Conservation (phyloP, 352 stramenopile genomes). For the Peronospora tabacina region DNA sequence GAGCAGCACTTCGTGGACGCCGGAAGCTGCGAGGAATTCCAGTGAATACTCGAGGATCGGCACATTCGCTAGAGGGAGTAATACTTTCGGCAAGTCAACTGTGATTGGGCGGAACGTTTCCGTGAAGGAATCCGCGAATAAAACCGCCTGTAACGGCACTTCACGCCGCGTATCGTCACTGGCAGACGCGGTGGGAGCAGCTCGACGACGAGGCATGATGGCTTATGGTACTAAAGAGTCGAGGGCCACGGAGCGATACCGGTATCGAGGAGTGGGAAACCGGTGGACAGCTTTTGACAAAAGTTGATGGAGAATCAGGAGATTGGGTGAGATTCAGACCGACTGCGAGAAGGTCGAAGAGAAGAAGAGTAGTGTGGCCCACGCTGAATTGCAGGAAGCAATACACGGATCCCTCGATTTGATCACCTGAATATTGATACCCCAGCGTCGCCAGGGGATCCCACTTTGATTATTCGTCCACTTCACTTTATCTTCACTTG, state of each 20-base stretch:
- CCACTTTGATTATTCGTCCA: slow-evolving; percentile 12
- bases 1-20: slow-evolving; percentile 94
- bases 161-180: slow-evolving; percentile 84
- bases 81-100: slow-evolving; percentile 84
- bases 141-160: slow-evolving; percentile 91
- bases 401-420: not conserved
- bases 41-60: slow-evolving; percentile 96
- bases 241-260: slow-evolving; percentile 2
- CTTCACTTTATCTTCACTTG: slow-evolving; percentile 19
- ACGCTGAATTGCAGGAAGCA: no score
- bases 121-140: slow-evolving; percentile 94
- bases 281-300: not conserved
- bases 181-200: slow-evolving; percentile 9
- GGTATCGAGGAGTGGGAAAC: not conserved
- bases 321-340: not conserved
- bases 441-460: slow-evolving; percentile 8
- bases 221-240: not conserved
- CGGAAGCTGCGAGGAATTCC: slow-evolving; percentile 91
- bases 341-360: no score
- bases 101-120: slow-evolving; percentile 92
- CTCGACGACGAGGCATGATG: slow-evolving; percentile 13
- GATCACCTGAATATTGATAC: slow-evolving; percentile 29
- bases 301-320: not conserved
- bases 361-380: no score
- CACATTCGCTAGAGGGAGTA: slow-evolving; percentile 95